Base-by-base conservation (phyloP, 176 grass and related monocot species). In the Oryza glaberrima region DNA sequence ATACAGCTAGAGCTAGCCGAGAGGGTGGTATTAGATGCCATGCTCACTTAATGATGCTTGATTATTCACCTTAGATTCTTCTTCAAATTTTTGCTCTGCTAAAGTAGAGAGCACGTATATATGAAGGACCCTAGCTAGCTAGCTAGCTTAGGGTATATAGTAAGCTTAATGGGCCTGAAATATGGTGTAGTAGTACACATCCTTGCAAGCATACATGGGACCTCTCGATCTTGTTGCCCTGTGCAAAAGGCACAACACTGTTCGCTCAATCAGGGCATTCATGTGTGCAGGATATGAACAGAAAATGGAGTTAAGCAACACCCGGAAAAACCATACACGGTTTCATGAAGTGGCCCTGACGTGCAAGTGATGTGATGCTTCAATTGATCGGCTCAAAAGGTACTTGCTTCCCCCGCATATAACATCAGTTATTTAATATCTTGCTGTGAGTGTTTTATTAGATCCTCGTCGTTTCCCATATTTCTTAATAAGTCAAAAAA, bases 351-450 rank as follows among this genome's bases (percentile, higher is more conserved):
- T 16, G 69, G 25, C 35, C 65, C 15, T 88, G 69, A 70, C 76
- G 63, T 56, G 25, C 75, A 13, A 20, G 20, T 81, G 82, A 89
- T 89, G 87, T 51, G 70, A 81, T 76, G 82, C 47, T 75, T 80
- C 60, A 70, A 75, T 56, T 70, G 34, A 61, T 54, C 19, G 7
- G 77, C 49, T 83, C 67, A 4, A 58, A 41, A 40, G 17, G 14
- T 66, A 8, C 67, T 38, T 65, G 13, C 9, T 30, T 65, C 28
- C 26, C 25, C 43, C 25, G n/a, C 75, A 22, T 61, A 8, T 4
- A 40, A 40, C 35, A 16, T 25, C 34, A 25, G 38, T 77, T 63
- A 11, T 22, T 63, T 23, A 63, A 63, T 41, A 9, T 12, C 26
- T 63, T 23, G 1, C 34, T 25, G 28, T 19, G 22, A 41, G 10